Conservation (phyloP, 129 eudicot species). For the Flaveria brownii region DNA sequence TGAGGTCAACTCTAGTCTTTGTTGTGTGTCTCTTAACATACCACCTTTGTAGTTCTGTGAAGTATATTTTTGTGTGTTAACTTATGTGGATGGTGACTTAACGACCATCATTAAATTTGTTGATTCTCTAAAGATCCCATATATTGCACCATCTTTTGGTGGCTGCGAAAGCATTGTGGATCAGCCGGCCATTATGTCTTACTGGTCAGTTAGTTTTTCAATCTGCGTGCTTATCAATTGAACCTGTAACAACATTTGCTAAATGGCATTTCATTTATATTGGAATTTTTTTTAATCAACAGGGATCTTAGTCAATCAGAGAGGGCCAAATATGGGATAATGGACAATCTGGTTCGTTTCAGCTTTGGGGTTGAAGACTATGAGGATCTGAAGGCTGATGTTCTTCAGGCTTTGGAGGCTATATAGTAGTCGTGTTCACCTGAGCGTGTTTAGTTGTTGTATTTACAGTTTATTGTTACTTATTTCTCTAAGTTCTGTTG, state of each 20-base stretch:
- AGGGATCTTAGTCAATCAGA: slow-evolving; percentile 71
- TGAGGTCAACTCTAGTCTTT: slow-evolving; percentile 39
- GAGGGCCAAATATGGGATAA: slow-evolving; percentile 67
- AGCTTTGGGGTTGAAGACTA: slow-evolving; percentile 81
- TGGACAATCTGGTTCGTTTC: slow-evolving; percentile 79
- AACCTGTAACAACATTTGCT: background rate
- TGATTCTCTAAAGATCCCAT: slow-evolving; percentile 69
- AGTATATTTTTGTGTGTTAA: background rate
- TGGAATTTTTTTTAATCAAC: background rate
- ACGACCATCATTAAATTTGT: slow-evolving; percentile 55
- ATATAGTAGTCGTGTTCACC: background rate
- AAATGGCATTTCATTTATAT: background rate
- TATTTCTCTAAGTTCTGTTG: background rate
- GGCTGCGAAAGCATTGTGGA: slow-evolving; percentile 91
- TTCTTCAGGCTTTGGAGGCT: slow-evolving; percentile 70
- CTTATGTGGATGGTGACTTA: slow-evolving; percentile 63
- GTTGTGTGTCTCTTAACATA: background rate
- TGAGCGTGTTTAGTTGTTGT: background rate
- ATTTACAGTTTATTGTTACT: background rate
- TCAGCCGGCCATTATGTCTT: slow-evolving; percentile 89
- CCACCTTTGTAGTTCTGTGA: background rate
- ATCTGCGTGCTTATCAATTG: background rate
- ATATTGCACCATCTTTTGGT: slow-evolving; percentile 86
- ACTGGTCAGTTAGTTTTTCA: slow-evolving; percentile 47
- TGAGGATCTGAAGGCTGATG: slow-evolving; percentile 65